Base-by-base conservation (phyloP, 2,329 filamentous ascomycete genomes). In the Colletotrichum sp. region DNA sequence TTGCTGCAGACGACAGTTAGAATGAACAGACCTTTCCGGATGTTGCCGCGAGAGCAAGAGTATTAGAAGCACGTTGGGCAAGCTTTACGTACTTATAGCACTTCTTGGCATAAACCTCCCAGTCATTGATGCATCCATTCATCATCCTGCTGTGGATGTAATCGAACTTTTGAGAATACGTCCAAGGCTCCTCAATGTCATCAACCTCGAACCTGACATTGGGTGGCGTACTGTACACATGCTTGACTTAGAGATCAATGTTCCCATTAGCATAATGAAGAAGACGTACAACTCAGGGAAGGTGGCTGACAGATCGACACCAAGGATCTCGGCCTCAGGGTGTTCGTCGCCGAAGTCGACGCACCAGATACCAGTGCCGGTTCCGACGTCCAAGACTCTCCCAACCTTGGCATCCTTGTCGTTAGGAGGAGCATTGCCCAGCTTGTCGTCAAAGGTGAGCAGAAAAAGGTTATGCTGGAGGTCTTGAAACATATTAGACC, bases 181-280 rank as follows among this genome's bases (percentile, higher is more conserved):
- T 79, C 84, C 84, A 86, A 52, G 78, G 55, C 59, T 81, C 78
- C 18, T 84, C 82, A 2, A 80, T 70, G 72, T 86, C 84, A 69
- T 86, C 84, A 69, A 86, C 78, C 57, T 86, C 83, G 76, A 89
- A 89, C 8, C 78, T 79, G 34, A 87, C 82, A 67, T 90, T 89
- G 0, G 85, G 84, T 0, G 87, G 34, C 13, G 34, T 18, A 5
- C 36, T 39, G 4, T 18, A 1, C 7, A 5, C 13, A 6, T 5
- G 15, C 36, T 39, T 39, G 7, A 8, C 3, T 39, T 39, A 39
- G 36, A 18, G 15, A 39, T 39, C 36, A 7, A 8, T 15, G 13
- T 16, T 9, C 24, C 28, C 7, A 39, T 13, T 8, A 8, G 15
- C n/a, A 30, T 36, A 1, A 32, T 16, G 15, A 39, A 39, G 36